phyloP scores from a whole-genome alignment of 495 filamentous ascomycete genomes.

The Podospora australis region DNA sequence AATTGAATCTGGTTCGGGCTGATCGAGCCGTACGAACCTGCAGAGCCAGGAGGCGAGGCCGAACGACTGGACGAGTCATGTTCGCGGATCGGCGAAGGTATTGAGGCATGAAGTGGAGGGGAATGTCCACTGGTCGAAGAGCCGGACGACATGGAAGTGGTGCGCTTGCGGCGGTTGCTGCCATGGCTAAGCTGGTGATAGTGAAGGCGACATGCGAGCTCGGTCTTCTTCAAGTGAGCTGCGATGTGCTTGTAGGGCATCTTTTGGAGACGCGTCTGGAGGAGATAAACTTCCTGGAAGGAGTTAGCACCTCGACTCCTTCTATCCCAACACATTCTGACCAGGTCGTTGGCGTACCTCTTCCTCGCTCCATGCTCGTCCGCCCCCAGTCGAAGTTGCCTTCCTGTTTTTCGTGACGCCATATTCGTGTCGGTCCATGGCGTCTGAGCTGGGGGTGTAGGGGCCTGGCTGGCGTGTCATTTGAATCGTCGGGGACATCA shows the following conservation, averaged over 20 bases:
- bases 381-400: slow-evolving; percentile 60
- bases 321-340: background rate
- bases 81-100: slow-evolving; percentile 44
- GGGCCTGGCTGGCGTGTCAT: slow-evolving; percentile 35
- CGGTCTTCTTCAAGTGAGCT: slow-evolving; percentile 74
- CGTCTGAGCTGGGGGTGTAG: slow-evolving; percentile 43
- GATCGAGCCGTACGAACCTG: slow-evolving; percentile 28
- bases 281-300: slow-evolving; percentile 69
- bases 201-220: slow-evolving; percentile 76
- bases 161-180: slow-evolving; percentile 64
- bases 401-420: slow-evolving; percentile 56
- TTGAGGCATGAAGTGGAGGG: slow-evolving; percentile 37
- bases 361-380: slow-evolving; percentile 70
- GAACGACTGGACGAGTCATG: slow-evolving; percentile 26
- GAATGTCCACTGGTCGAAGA: slow-evolving; percentile 43
- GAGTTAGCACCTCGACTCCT: slow-evolving; percentile 9
- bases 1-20: slow-evolving; percentile 38
- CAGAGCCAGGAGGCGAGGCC: slow-evolving; percentile 32
- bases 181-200: slow-evolving; percentile 80
- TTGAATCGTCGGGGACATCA: slow-evolving; percentile 44
- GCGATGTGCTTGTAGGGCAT: slow-evolving; percentile 89
- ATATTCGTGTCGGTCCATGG: slow-evolving; percentile 46
- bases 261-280: slow-evolving; percentile 76
- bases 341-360: slow-evolving; percentile 47
- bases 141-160: slow-evolving; percentile 55